phyloP scores from a whole-genome alignment of 2,329 filamentous ascomycete species.

The Neocatenulostroma microsporum region DNA sequence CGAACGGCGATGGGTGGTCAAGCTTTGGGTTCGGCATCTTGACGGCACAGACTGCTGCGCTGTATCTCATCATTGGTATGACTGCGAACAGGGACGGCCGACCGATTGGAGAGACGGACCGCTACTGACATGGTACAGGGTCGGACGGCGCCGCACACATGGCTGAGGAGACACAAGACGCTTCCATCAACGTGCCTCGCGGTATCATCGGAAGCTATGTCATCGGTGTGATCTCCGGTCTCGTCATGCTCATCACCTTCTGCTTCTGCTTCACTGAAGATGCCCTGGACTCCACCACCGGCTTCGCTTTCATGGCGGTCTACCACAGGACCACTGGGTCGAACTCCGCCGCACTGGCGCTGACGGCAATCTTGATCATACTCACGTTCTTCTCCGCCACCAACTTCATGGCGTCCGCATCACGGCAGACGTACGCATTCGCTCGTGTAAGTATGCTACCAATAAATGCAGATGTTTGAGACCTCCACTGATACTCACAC shows the following conservation, averaged over 20 bases:
- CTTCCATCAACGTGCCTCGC: conserved; percentile 44
- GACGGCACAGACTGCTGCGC: not conserved
- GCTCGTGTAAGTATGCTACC: too few species aligned
- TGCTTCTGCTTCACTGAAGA: conserved; percentile 16
- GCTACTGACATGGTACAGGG: too few species aligned
- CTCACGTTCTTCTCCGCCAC: conserved; percentile 16
- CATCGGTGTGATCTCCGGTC: conserved; percentile 40
- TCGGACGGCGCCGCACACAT: conserved; percentile 37
- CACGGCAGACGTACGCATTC: conserved; percentile 38
- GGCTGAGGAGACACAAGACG: conserved; percentile 49
- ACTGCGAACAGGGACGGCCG: too few species aligned
- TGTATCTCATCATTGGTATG: conserved; percentile 1
- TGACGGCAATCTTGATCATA: conserved; percentile 18
- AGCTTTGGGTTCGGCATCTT: not conserved
- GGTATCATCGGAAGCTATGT: conserved; percentile 41
- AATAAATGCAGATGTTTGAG: too few species aligned
- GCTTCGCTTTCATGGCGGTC: conserved; percentile 22
- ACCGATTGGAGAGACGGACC: too few species aligned
- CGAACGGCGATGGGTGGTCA: conserved; percentile 39
- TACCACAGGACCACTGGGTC: conserved; percentile 19
- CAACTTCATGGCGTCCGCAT: conserved; percentile 33
- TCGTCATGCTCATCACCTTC: conserved; percentile 39
- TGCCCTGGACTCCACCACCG: conserved; percentile 10
- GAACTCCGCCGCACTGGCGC: conserved; percentile 13
- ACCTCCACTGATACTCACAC: too few species aligned